Evolutionary conservation across 441 rosid genomes (phyloP).

Genomic region (Theobroma grandiflorum): DNA sequence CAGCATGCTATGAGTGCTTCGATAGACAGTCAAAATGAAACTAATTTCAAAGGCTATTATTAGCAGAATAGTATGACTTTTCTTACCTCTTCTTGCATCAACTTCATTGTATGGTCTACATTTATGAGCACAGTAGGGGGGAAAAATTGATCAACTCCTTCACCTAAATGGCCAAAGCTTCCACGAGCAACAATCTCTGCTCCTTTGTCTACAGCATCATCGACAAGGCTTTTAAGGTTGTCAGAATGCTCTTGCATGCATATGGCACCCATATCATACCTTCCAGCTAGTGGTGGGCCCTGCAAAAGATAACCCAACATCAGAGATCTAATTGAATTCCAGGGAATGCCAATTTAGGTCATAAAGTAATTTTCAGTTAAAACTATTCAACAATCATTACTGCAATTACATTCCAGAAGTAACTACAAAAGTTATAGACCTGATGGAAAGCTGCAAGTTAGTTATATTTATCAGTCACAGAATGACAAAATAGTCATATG

Average conservation of each 20-base stretch:
- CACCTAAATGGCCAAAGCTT: conserved; percentile 91
- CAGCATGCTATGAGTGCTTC: background rate
- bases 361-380: background rate
- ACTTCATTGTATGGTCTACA: conserved; percentile 85
- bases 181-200: conserved; percentile 91
- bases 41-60: conserved; percentile 13
- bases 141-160: conserved; percentile 92
- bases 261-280: conserved; percentile 98
- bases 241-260: conserved; percentile 97
- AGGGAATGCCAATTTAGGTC: background rate
- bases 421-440: conserved; percentile 1
- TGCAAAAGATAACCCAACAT: conserved; percentile 35
- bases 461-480: conserved; percentile 1
- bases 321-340: background rate
- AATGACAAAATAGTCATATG: conserved; percentile 14
- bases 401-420: background rate
- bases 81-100: conserved; percentile 98
- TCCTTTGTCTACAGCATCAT: conserved; percentile 91
- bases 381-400: background rate
- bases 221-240: conserved; percentile 79
- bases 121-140: conserved; percentile 90
- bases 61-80: conserved; percentile 11
- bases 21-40: background rate
- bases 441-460: background rate
- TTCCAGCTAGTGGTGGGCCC: conserved; percentile 95